A percentile compares a stretch with the other conserved stretches of the same genome.
Conservation (phyloP, 495 filamentous ascomycete genomes). For the Penicillium lividum region DNA sequence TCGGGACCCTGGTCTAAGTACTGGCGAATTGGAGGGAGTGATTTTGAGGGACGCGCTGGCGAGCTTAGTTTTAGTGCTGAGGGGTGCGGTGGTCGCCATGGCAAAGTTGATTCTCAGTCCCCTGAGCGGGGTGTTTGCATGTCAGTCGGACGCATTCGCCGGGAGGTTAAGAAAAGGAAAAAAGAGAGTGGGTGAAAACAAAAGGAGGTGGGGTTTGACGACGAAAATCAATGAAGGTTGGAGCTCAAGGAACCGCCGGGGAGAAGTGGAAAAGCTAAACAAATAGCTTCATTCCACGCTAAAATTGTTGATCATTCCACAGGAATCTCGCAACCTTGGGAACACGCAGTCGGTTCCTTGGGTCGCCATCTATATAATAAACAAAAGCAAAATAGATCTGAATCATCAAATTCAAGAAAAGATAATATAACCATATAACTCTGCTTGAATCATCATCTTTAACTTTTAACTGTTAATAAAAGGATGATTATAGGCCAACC, state of each 20-base stretch:
- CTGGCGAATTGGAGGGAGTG: slow-evolving; percentile 79
- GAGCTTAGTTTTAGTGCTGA: slow-evolving; percentile 40
- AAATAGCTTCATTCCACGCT: slow-evolving; percentile 3
- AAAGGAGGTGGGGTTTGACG: neutral
- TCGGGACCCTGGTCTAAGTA: slow-evolving; percentile 58
- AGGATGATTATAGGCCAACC: too few species aligned
- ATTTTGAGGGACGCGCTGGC: slow-evolving; percentile 59
- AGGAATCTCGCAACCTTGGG: slow-evolving; percentile 1
- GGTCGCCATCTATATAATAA: slow-evolving; percentile 3
- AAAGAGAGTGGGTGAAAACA: neutral
- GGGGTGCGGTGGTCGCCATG: slow-evolving; percentile 39
- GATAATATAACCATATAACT: too few species aligned
- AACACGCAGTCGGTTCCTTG: too few species aligned
- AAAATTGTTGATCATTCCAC: slow-evolving; percentile 8
- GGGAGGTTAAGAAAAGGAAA: slow-evolving; percentile 12
- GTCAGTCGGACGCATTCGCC: slow-evolving; percentile 19
- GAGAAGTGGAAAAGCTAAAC: neutral
- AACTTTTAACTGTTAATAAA: too few species aligned
- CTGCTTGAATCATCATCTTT: too few species aligned
- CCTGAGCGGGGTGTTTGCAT: slow-evolving; percentile 25
- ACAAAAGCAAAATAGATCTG: neutral
- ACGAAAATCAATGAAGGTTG: neutral
- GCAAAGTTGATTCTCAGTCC: slow-evolving; percentile 26
- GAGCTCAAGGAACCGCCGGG: neutral
- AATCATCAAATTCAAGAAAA: too few species aligned